A percentile compares a stretch with the other conserved stretches of the same genome.
Evolutionary conservation across 768 basidiomycete genomes (phyloP).

Genomic region (Rhodotorula babjevae): DNA sequence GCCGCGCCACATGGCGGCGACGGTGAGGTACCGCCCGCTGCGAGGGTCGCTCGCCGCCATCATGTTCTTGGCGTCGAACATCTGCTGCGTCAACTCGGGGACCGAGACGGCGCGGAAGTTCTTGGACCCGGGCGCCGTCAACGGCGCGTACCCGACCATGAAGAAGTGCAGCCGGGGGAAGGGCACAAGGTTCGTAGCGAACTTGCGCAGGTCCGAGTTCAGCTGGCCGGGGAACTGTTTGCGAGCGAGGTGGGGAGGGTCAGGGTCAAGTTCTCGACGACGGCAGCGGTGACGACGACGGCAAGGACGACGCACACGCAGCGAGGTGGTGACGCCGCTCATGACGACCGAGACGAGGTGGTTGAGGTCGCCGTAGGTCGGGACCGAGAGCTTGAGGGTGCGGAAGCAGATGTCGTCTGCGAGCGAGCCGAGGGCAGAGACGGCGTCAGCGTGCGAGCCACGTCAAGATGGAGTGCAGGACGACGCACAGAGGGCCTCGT

Average conservation of each 20-base stretch:
- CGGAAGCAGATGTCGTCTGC: constrained; percentile 91
- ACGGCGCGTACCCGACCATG: constrained; percentile 72
- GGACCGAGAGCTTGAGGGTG: constrained; percentile 88
- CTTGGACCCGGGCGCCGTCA: constrained; percentile 74
- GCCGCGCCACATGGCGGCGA: constrained; percentile 98
- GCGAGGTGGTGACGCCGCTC: constrained; percentile 96
- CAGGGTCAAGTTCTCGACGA: no score
- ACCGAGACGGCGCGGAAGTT: constrained; percentile 90
- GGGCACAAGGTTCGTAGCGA: constrained; percentile 97
- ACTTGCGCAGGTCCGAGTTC: constrained; percentile 95
- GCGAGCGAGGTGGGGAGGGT: no score
- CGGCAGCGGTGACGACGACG: no score
- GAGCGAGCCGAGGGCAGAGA: no score
- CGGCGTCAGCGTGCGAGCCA: neutral
- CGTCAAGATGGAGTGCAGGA: neutral
- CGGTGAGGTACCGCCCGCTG: constrained; percentile 95
- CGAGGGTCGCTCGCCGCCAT: constrained; percentile 97
- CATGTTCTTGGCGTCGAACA: constrained; percentile 99
- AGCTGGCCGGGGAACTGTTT: constrained; percentile 89
- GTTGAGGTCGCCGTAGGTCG: constrained; percentile 96
- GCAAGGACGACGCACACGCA: constrained; percentile 55
- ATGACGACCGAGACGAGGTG: constrained; percentile 96
- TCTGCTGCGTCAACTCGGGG: constrained; percentile 94
- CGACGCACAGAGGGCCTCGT: constrained; percentile 68
- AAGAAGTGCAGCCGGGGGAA: constrained; percentile 83